Base-by-base conservation (phyloP, 1,284 basidiomycete species). In the Sanghuangporus sanghuang region DNA sequence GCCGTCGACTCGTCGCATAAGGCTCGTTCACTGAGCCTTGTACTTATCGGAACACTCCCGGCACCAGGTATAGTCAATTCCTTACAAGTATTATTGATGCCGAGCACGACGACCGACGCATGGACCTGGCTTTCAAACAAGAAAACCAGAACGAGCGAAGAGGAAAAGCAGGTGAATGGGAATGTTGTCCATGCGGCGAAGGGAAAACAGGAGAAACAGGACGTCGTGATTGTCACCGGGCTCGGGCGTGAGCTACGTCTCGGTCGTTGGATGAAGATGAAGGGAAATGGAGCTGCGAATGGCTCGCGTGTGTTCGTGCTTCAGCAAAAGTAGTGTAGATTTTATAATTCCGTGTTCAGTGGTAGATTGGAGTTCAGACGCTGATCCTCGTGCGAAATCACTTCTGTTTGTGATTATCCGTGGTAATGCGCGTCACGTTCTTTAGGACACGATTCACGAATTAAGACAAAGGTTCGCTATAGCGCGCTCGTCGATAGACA, bases 31-130 rank as follows among this genome's bases (percentile, higher is more conserved):
- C 42, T 38, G 69, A 87, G 88, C 0, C 97, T 98, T 75, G 75
- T 81, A 6, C 81, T 83, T 1, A 72, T 90, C 18, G 86, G 84
- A 6, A 82, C 79, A 1, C 75, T 97, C 16, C 75, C 85, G 0
- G 87, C 84, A 0, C 79, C 79, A 0, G 97, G 96, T 0, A 86
- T 97, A 58, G 79, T 98, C 71, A 99, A 99, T 76, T 93, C 92
- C 6, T 77, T 99, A 0, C 94, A 97, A 72, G 75, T 98, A 54
- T 68, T 96, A 40, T 76, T 83, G 1, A 81, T 88, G 4, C 83
- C 88, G 4, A 78, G 79, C 64, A 78, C 79, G 9, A 82, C 84
- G 62, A 69, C 80, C 27, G 73, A 77, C 12, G 73, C 75, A 4
- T 74, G 80, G 11, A 57, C 72, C 3, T 87, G 84, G 85, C 68